Conservation (phyloP, 768 basidiomycete genomes). For the Leucogyrophana mollusca region DNA sequence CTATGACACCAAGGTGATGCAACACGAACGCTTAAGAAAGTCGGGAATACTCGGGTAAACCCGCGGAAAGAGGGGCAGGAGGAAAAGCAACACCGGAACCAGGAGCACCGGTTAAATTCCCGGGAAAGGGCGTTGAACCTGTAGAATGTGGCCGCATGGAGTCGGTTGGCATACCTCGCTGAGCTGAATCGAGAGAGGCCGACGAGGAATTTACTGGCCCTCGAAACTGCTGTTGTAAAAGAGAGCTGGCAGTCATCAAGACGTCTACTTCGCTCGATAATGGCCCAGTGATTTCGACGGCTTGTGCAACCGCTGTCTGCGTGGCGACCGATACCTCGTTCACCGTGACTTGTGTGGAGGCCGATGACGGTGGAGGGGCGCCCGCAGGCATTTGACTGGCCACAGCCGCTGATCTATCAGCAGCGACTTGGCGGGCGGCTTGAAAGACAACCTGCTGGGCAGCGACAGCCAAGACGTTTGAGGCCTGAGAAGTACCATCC, state of each 20-base stretch:
- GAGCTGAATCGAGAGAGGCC: conserved; percentile 23
- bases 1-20: conserved; percentile 19
- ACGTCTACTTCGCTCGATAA: conserved; percentile 79
- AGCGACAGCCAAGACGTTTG: conserved; percentile 64
- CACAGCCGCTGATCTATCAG: conserved; percentile 46
- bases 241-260: conserved; percentile 63
- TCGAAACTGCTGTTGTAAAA: conserved; percentile 46
- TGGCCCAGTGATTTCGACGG: conserved; percentile 74
- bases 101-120: conserved; percentile 18
- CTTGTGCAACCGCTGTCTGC: conserved; percentile 79
- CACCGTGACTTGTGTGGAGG: conserved; percentile 47
- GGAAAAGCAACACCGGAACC: conserved; percentile 18
- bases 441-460: conserved; percentile 82
- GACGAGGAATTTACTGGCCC: conserved; percentile 24
- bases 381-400: conserved; percentile 40
- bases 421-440: conserved; percentile 62
- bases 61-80: conserved; percentile 19
- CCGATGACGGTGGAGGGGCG: conserved; percentile 28
- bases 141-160: conserved; percentile 35
- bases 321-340: conserved; percentile 61
- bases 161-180: conserved; percentile 25
- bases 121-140: conserved; percentile 25
- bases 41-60: conserved; percentile 23
- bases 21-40: conserved; percentile 16
- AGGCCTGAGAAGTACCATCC: conserved; percentile 46